Evolutionary conservation across 768 basidiomycete species (phyloP).

Genomic region (Suillus weaverae): DNA sequence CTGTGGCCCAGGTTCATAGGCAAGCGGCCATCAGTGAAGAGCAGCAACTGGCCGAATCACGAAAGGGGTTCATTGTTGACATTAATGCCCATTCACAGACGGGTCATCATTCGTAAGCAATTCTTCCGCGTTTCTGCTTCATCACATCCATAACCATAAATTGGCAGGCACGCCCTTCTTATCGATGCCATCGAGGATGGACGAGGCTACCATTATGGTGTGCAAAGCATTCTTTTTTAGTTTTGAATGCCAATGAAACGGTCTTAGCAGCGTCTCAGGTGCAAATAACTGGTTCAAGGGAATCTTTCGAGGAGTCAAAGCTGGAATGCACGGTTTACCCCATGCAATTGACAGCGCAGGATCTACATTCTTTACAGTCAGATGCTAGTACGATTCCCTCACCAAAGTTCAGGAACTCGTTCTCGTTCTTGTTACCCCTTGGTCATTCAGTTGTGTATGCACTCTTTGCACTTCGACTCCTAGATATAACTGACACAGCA

Average conservation of each 20-base stretch:
- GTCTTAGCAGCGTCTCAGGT: background rate
- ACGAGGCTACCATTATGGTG: background rate
- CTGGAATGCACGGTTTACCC: constrained; percentile 20
- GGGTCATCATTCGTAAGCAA: constrained; percentile 9
- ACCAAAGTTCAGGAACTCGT: constrained; percentile 17
- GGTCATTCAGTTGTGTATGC: constrained; percentile 18
- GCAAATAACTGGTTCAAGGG: constrained; percentile 19
- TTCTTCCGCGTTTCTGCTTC: background rate
- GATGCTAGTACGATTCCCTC: constrained; percentile 23
- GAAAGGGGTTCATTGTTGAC: constrained; percentile 17
- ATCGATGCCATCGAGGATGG: constrained; percentile 7
- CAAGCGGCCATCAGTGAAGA: constrained; percentile 7
- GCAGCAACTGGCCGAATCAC: constrained; percentile 14
- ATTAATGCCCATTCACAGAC: constrained; percentile 18
- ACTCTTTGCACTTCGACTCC: background rate
- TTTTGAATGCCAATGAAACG: background rate
- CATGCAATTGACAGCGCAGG: constrained; percentile 29
- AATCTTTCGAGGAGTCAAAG: constrained; percentile 21
- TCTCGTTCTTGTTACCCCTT: constrained; percentile 21
- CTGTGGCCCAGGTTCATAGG: background rate
- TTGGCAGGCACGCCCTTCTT: constrained; percentile 7
- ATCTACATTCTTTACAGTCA: constrained; percentile 29
- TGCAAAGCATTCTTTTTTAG: background rate
- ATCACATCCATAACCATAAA: background rate
- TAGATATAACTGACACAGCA: background rate